Evolutionary conservation across 805 yeast genomes (phyloP).

Genomic region (Yarrowia deformans): DNA sequence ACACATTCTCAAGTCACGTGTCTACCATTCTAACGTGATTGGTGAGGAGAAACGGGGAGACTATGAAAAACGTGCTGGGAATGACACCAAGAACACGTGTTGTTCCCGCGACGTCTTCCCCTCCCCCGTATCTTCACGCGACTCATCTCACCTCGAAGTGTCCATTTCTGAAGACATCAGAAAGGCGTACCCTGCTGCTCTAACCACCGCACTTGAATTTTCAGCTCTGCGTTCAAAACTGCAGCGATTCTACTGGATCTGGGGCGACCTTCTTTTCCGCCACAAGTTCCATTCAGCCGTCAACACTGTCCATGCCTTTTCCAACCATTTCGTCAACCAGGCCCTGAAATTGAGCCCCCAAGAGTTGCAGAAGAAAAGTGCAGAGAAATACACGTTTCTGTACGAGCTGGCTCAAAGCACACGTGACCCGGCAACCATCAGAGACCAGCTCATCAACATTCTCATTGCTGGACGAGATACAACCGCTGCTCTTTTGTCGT

Average conservation of each 20-base stretch:
- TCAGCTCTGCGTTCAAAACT: conserved; percentile 41
- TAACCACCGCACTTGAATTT: conserved; percentile 42
- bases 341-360: conserved; percentile 49
- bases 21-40: not conserved
- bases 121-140: not conserved
- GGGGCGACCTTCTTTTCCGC: conserved; percentile 41
- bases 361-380: conserved; percentile 40
- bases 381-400: conserved; percentile 57
- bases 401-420: conserved; percentile 59
- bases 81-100: too few relatives aligned
- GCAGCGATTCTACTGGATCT: conserved; percentile 43
- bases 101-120: not conserved
- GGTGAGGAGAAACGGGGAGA: too few relatives aligned
- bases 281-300: conserved; percentile 50
- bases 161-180: conserved; percentile 41
- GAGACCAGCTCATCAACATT: conserved; percentile 61
- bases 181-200: conserved; percentile 41
- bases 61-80: too few relatives aligned
- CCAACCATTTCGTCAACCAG: conserved; percentile 53
- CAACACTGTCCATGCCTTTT: conserved; percentile 49
- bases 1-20: not conserved
- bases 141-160: not conserved
- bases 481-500: conserved; percentile 59
- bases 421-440: conserved; percentile 55
- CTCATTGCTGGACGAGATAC: conserved; percentile 64